Base-by-base conservation (phyloP, 2,329 filamentous ascomycete genomes). In the Fusarium decemcellulare region DNA sequence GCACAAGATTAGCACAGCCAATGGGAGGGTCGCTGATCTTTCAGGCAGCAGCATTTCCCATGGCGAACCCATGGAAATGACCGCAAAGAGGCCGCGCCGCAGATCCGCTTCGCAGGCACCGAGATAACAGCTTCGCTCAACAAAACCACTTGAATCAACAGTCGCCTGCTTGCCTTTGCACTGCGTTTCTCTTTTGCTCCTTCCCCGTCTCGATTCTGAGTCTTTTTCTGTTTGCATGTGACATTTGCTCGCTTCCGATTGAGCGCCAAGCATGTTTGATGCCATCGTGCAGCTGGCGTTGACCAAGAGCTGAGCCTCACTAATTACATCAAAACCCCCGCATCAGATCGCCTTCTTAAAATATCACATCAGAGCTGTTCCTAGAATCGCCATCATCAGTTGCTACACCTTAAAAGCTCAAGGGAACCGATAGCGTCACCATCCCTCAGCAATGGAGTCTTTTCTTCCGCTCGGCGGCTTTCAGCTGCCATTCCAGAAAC, bases 401-500 rank as follows among this genome's bases (percentile, higher is more conserved):
- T 47, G 16, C 32, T 30, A 18, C 37, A 18, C n/a, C 8, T 12
- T 34, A 39, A 15, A 32, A 43, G 10, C 34, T 8, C 8, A 10
- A 39, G 8, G 9, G 2, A n/a, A 16, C 32, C 23, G 12, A 14
- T 27, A n/a, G 15, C 42, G 34, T 12, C 11, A 36, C 5, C 54
- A 2, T 32, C 0, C 29, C 16, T 2, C 11, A 59, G 64, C 43
- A 66, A 88, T 88, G 86, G 85, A 85, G 60, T 85, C 84, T 1
- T 83, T 86, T 60, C 73, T 87, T n/a, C 83, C 85, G 10, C 76
- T 83, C 50, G 83, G 83, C 59, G 85, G 85, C 78, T 84, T 87
- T 65, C 83, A 86, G 79, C 79, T 87, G 78, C 85, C 88, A 51
- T 86, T 90, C 63, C 88, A 90, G 77, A 85, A 87, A 64, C 86